These are phyloP conservation scores for Coemansia sp. DNA, from an alignment of 192 early-diverging fungal species.

Conservation along the genomic window DNA sequence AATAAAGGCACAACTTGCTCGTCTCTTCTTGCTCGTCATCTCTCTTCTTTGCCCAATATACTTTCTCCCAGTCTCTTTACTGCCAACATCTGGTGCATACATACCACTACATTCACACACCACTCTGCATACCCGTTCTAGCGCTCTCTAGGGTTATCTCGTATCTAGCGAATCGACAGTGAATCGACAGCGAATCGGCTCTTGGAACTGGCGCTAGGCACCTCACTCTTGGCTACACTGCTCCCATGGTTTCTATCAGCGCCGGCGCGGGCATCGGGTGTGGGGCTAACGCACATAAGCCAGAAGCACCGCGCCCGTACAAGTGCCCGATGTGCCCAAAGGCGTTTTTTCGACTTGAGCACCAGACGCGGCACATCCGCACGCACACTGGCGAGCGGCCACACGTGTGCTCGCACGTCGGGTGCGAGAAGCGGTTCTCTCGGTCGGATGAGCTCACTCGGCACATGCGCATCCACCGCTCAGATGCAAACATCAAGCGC, in stretches of 20 bases:
- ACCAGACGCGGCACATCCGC: constrained; percentile 81
- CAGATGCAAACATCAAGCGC: constrained; percentile 45
- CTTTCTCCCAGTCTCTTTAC: background rate
- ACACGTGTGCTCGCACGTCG: constrained; percentile 73
- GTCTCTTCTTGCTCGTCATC: constrained; percentile 14
- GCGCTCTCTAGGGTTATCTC: background rate
- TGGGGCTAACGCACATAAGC: constrained; percentile 33
- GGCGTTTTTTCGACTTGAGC: constrained; percentile 77
- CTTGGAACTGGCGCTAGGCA: background rate
- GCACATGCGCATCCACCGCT: constrained; percentile 63
- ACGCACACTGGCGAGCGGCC: constrained; percentile 90
- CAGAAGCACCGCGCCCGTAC: constrained; percentile 66
- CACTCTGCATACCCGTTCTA: background rate
- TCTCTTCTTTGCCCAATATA: background rate
- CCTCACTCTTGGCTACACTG: background rate
- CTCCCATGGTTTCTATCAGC: constrained; percentile 36
- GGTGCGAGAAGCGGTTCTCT: constrained; percentile 81
- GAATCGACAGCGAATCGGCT: constrained; percentile 9
- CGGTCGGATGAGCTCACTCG: constrained; percentile 80
- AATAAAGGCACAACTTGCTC: constrained; percentile 14
- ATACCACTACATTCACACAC: background rate
- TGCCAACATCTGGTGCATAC: background rate
- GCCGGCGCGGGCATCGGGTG: constrained; percentile 11
- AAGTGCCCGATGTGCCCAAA: constrained; percentile 75
- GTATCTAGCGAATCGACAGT: constrained; percentile 6